phyloP scores from a whole-genome alignment of 768 basidiomycete genomes.

The Suillus ampliporus region DNA sequence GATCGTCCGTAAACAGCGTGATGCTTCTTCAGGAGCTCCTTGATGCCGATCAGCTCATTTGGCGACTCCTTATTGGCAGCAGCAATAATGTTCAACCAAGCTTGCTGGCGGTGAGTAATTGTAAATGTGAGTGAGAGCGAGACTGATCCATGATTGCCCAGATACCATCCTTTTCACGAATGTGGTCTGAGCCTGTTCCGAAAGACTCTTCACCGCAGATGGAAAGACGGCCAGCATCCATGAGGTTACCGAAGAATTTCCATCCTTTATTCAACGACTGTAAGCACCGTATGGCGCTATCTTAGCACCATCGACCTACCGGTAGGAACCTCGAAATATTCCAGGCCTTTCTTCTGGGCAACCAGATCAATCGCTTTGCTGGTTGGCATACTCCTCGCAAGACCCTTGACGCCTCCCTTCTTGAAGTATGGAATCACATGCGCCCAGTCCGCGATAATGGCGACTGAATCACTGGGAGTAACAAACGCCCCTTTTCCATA shows the following conservation, averaged over 20 bases:
- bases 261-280: slow-evolving; percentile 62
- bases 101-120: slow-evolving; percentile 44
- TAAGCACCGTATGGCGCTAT: slow-evolving; percentile 8
- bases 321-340: slow-evolving; percentile 96
- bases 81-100: slow-evolving; percentile 97
- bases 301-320: slow-evolving; percentile 50
- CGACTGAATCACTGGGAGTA: slow-evolving; percentile 96
- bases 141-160: slow-evolving; percentile 93
- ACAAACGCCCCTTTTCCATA: slow-evolving; percentile 98
- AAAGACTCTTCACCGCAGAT: slow-evolving; percentile 99
- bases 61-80: slow-evolving; percentile 82
- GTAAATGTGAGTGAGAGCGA: slow-evolving; percentile 9
- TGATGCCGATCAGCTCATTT: slow-evolving; percentile 84
- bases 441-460: slow-evolving; percentile 98
- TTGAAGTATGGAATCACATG: slow-evolving; percentile 92
- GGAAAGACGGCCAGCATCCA: slow-evolving; percentile 97
- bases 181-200: slow-evolving; percentile 99
- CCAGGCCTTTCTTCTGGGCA: slow-evolving; percentile 90
- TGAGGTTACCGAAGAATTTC: slow-evolving; percentile 99
- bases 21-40: slow-evolving; percentile 86
- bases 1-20: slow-evolving; percentile 94
- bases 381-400: slow-evolving; percentile 98
- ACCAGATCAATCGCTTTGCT: slow-evolving; percentile 96
- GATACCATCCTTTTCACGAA: slow-evolving; percentile 98
- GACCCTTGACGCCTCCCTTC: slow-evolving; percentile 86